Evolutionary conservation across 306 rosid genomes (phyloP), one percentile per base, ranked within the genome.

Genomic region (Citrullus mucosospermus): DNA sequence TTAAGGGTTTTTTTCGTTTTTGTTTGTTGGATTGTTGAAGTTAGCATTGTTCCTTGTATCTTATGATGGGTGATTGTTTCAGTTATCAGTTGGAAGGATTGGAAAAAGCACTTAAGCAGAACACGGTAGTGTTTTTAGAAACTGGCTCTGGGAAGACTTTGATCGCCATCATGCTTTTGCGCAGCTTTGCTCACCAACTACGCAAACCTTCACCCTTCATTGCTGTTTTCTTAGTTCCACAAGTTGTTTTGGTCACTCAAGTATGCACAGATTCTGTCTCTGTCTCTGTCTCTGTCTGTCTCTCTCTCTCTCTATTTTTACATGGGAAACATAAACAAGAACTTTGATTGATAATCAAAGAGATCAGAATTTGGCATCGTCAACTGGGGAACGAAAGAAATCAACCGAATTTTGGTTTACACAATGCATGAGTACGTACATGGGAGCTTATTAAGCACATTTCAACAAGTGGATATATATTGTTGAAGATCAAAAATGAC

Each of bases 111-210:
- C 78, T 90, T 0, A 85, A 80, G 39, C 81, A 84, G 61, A 93
- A 93, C 78, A 91, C 97, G 8, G 65, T 90, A 14, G 97, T 90
- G 71, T 92, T 61, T 80, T 83, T 94, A 84, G 98, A 92, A 84
- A 93, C 98, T 12, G 97, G 98, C 73, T 86, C 97, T 1, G 98
- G 98, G 50, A 93, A 93, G 85, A 94, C 98, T 60, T 84, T 94
- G 85, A 90, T 94, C 55, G 93, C 97, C 50, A 81, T 90, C 60
- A 92, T 92, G 98, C 98, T 94, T 67, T 89, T 94, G 43, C 86
- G 96, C 13, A 89, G 93, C 80, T 90, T 84, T 36, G 93, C 96
- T 11, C 48, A 88, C 85, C 76, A 68, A 73, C 87, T 94, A 48
- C 90, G 92, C 44, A 92, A 94, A 78, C 96, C 96, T 78, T 88